Evolutionary conservation across 1,139 yeast species (phyloP).

Genomic region (Magnusiomyces clavatus): DNA sequence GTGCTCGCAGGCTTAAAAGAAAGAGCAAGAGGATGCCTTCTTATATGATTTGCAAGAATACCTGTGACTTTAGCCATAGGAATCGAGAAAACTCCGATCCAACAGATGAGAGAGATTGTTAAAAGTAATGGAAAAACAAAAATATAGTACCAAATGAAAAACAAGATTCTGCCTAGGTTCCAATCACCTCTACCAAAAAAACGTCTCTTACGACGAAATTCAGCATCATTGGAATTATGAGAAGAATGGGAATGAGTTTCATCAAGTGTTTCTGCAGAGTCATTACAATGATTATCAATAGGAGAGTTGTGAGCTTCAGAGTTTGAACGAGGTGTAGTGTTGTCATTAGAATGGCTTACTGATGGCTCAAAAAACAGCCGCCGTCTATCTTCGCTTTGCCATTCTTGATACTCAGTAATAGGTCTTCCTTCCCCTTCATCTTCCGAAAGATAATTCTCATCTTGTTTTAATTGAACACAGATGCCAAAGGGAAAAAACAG

Average conservation of each 20-base stretch:
- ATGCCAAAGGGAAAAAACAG: constrained; percentile 84
- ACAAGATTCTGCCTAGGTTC: constrained; percentile 76
- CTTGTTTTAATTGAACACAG: constrained; percentile 70
- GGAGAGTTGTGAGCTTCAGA: neutral
- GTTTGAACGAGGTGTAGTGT: neutral
- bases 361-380: constrained; percentile 57
- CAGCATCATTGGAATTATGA: constrained; percentile 10
- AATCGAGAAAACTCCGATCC: constrained; percentile 82
- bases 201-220: constrained; percentile 35
- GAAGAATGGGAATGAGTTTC: constrained; percentile 10
- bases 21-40: constrained; percentile 86
- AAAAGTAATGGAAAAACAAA: constrained; percentile 61
- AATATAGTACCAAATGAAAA: constrained; percentile 65
- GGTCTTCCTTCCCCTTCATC: constrained; percentile 87
- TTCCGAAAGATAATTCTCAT: constrained; percentile 74
- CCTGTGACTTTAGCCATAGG: constrained; percentile 81
- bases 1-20: constrained; percentile 54
- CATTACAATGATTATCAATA: neutral
- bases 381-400: constrained; percentile 78
- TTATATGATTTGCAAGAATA: constrained; percentile 66
- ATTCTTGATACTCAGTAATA: constrained; percentile 73
- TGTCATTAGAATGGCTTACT: neutral
- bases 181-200: constrained; percentile 90
- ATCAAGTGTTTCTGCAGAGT: neutral
- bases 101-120: constrained; percentile 52